Conservation (phyloP, 2,329 filamentous ascomycete species). For the Botrytis fragariae region DNA sequence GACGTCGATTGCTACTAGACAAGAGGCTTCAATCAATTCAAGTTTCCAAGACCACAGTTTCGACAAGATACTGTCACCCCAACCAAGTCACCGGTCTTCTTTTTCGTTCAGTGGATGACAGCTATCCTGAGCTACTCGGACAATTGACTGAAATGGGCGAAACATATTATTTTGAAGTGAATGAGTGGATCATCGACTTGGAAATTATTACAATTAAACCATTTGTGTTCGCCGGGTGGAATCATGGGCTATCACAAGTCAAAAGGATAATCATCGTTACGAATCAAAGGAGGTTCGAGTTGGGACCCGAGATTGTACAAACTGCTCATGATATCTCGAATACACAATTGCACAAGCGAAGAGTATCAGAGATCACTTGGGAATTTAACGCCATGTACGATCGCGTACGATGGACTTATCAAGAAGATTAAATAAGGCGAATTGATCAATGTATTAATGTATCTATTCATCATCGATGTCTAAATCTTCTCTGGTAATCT, state of each 20-base stretch:
- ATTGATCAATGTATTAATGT: background rate
- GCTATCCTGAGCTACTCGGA: constrained; percentile 22
- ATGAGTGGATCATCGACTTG: constrained; percentile 21
- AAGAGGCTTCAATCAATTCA: constrained; percentile 21
- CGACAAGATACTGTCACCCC: constrained; percentile 18
- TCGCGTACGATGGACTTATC: constrained; percentile 15
- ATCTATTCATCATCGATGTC: background rate
- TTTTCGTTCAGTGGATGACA: constrained; percentile 16
- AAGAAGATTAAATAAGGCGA: background rate
- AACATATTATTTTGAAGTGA: constrained; percentile 19
- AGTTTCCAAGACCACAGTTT: constrained; percentile 17
- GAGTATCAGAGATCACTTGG: constrained; percentile 14
- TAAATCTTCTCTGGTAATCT: no score
- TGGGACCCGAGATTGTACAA: background rate
- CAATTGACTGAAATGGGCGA: constrained; percentile 22
- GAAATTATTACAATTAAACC: constrained; percentile 12
- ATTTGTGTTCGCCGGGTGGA: background rate
- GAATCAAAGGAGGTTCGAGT: constrained; percentile 18
- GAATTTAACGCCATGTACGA: constrained; percentile 23
- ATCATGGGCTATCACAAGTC: constrained; percentile 15
- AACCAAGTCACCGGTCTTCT: constrained; percentile 22
- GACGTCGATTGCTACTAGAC: constrained; percentile 13
- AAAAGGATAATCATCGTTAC: constrained; percentile 18
- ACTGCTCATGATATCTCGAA: background rate
- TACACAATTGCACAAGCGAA: background rate